phyloP scores from a whole-genome alignment of 108 stramenopile genomes.

The Tribonema minus region DNA sequence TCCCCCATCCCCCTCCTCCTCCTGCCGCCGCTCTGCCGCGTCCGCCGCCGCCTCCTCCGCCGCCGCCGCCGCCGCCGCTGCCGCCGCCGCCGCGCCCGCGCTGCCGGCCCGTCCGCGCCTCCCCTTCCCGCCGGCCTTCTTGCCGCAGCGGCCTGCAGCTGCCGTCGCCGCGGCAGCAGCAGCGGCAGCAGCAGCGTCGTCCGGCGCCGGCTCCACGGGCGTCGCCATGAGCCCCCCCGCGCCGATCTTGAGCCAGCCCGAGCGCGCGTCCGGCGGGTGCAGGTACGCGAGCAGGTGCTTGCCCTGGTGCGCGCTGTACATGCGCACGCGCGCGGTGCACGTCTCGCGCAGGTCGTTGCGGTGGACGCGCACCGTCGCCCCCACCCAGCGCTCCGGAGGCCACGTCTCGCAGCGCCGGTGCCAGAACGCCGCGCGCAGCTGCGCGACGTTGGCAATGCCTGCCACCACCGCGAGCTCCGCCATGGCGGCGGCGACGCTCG shows the following conservation, averaged over 20 bases:
- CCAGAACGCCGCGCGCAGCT: not conserved
- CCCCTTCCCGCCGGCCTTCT: not conserved
- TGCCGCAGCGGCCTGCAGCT: not conserved
- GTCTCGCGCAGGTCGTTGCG: constrained; percentile 15
- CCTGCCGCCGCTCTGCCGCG: not conserved
- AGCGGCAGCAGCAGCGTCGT: too few relatives aligned
- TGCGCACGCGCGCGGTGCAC: constrained; percentile 10
- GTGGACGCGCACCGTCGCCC: constrained; percentile 8
- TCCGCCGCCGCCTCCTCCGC: not conserved
- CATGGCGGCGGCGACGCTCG: not conserved
- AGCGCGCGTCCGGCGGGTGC: not conserved
- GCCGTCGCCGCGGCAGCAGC: not conserved
- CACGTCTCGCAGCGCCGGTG: too few relatives aligned
- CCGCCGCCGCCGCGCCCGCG: not conserved
- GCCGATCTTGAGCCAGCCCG: constrained; percentile 12
- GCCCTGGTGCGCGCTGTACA: constrained; percentile 1
- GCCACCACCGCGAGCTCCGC: not conserved
- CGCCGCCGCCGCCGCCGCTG: not conserved
- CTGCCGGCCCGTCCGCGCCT: not conserved
- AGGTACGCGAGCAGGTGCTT: constrained; percentile 12
- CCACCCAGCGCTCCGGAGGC: too few relatives aligned
- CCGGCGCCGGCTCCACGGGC: not conserved
- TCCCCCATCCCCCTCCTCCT: constrained; percentile 6
- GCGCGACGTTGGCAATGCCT: not conserved
- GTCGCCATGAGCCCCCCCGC: constrained; percentile 6